A percentile compares a stretch with the other conserved stretches of the same genome.
These are phyloP conservation scores for Eleusine coracana DNA, from an alignment of 176 grass and related monocot species.

Conservation along the genomic window DNA sequence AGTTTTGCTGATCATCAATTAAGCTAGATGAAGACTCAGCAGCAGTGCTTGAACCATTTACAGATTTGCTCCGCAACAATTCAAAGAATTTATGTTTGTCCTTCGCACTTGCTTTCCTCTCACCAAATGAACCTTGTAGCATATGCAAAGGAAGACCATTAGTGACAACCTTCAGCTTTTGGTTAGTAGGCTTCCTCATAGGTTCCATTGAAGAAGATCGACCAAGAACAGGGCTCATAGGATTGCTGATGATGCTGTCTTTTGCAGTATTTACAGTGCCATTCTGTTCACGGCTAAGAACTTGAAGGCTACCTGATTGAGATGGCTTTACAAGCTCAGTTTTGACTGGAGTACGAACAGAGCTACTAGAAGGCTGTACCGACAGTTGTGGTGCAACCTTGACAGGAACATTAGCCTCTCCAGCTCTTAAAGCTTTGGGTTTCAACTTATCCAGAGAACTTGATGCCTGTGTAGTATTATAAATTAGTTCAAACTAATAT, in stretches of 20 bases:
- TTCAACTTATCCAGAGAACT: conserved; percentile 60
- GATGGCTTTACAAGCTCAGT: conserved; percentile 58
- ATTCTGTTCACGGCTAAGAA: conserved; percentile 69
- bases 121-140: conserved; percentile 50
- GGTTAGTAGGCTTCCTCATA: conserved; percentile 48
- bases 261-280: conserved; percentile 53
- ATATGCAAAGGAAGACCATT: conserved; percentile 43
- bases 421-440: conserved; percentile 59
- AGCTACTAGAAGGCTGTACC: conserved; percentile 44
- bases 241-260: conserved; percentile 54
- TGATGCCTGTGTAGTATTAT: conserved; percentile 41
- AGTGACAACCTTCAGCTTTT: conserved; percentile 45
- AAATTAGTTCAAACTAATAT: conserved; percentile 37
- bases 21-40: conserved; percentile 47
- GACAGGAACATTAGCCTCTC: conserved; percentile 49
- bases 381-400: conserved; percentile 53
- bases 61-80: conserved; percentile 58
- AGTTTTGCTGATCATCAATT: conserved; percentile 45
- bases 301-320: conserved; percentile 65
- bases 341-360: conserved; percentile 52
- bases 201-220: conserved; percentile 56
- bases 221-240: conserved; percentile 47
- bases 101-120: conserved; percentile 68
- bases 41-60: conserved; percentile 49
- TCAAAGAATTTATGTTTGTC: conserved; percentile 70